phyloP scores from a whole-genome alignment of 768 basidiomycete genomes.

The Termitomyces heimii region DNA sequence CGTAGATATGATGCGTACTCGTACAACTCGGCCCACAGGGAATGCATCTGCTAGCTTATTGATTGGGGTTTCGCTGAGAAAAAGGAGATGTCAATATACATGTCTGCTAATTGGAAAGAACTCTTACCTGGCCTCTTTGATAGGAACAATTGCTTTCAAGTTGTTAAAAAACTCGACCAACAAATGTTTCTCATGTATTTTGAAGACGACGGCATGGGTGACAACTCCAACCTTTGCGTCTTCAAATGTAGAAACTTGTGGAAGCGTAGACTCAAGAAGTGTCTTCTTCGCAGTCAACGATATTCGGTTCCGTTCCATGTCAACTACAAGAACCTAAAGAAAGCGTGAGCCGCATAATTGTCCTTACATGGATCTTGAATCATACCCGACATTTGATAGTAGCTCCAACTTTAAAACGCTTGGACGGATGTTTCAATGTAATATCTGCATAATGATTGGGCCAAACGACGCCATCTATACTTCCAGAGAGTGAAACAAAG shows the following conservation, averaged over 20 bases:
- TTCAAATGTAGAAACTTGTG: constrained; percentile 57
- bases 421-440: constrained; percentile 86
- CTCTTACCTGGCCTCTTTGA: constrained; percentile 73
- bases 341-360: neutral
- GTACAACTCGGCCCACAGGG: constrained; percentile 75
- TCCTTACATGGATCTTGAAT: constrained; percentile 2
- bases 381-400: constrained; percentile 82
- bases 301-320: constrained; percentile 75
- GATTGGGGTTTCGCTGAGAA: constrained; percentile 56
- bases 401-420: constrained; percentile 79
- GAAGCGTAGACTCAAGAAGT: constrained; percentile 73
- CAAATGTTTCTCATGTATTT: constrained; percentile 72
- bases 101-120: neutral
- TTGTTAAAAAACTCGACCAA: constrained; percentile 91
- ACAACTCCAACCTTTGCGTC: constrained; percentile 67
- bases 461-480: constrained; percentile 90
- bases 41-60: constrained; percentile 59
- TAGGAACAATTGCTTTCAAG: constrained; percentile 74
- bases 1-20: constrained; percentile 71
- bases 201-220: constrained; percentile 79
- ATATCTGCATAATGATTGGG: constrained; percentile 96
- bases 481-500: constrained; percentile 83
- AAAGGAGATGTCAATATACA: neutral
- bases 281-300: constrained; percentile 89
- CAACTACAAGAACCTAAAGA: constrained; percentile 71